Evolutionary conservation across 768 basidiomycete genomes (phyloP).

Genomic region (Cystofilobasidium bisporidii): DNA sequence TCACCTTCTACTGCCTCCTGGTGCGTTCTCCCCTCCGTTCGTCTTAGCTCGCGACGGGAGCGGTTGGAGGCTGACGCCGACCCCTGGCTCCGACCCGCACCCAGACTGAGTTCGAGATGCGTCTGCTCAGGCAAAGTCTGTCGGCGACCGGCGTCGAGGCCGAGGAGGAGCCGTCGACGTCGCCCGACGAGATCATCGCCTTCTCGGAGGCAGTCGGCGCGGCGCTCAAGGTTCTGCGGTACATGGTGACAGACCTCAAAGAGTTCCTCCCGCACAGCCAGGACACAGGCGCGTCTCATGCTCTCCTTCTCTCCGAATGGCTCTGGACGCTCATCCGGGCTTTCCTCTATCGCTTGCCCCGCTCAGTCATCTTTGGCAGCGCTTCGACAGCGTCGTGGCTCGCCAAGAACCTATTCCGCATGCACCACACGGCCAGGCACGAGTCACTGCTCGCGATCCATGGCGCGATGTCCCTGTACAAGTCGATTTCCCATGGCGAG

Average conservation of each 20-base stretch:
- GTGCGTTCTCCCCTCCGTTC: not conserved
- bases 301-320: not conserved
- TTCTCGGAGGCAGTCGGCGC: constrained; percentile 5
- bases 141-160: not conserved
- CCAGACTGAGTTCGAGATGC: constrained; percentile 5
- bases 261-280: constrained; percentile 16
- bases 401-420: not conserved
- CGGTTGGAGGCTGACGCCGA: not conserved
- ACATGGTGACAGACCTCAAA: constrained; percentile 28
- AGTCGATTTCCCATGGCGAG: not conserved
- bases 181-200: not conserved
- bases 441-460: not conserved
- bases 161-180: not conserved
- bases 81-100: not conserved
- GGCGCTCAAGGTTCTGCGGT: constrained; percentile 25
- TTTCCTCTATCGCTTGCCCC: not conserved
- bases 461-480: not conserved
- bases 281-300: not conserved
- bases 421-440: not conserved
- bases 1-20: constrained; percentile 7
- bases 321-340: not conserved
- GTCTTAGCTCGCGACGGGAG: not conserved
- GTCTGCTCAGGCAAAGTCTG: not conserved
- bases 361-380: not conserved
- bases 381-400: not conserved